Evolutionary conservation across 2,329 filamentous ascomycete genomes (phyloP).

Genomic region (Penicillium polonicum): DNA sequence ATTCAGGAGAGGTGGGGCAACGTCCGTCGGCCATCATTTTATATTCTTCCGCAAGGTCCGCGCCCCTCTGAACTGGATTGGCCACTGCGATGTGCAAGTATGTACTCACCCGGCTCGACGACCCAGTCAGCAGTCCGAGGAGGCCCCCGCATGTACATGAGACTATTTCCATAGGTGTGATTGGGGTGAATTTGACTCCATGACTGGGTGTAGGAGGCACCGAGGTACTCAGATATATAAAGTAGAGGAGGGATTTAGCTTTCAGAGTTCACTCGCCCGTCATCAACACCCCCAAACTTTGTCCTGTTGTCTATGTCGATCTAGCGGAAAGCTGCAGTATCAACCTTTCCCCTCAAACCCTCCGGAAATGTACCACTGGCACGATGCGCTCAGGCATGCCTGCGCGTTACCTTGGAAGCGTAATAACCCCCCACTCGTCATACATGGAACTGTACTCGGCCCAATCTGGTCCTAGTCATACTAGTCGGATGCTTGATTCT

Average conservation of each 20-base stretch:
- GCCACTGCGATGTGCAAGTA: conserved; percentile 3
- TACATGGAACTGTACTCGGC: conserved; percentile 10
- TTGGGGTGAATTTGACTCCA: background rate
- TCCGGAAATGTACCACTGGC: conserved; percentile 17
- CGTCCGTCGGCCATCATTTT: conserved; percentile 5
- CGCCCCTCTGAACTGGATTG: conserved; percentile 8
- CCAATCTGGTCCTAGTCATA: background rate
- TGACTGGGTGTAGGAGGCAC: background rate
- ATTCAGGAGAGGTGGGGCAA: conserved; percentile 28
- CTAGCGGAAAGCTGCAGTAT: background rate
- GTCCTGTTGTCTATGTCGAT: background rate
- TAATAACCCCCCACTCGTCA: conserved; percentile 12
- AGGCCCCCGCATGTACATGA: conserved; percentile 3
- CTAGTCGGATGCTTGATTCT: background rate
- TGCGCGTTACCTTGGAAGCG: conserved; percentile 16
- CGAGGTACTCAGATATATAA: background rate
- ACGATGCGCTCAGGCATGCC: conserved; percentile 1
- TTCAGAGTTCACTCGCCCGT: background rate
- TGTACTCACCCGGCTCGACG: background rate
- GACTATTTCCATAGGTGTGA: background rate
- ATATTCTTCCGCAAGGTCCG: conserved; percentile 22
- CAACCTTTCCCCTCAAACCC: conserved; percentile 3
- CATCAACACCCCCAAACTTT: background rate
- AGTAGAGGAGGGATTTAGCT: background rate
- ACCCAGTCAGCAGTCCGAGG: conserved; percentile 4